Conservation (phyloP, 2,329 filamentous ascomycete species). For the Penicillium decumbens region DNA sequence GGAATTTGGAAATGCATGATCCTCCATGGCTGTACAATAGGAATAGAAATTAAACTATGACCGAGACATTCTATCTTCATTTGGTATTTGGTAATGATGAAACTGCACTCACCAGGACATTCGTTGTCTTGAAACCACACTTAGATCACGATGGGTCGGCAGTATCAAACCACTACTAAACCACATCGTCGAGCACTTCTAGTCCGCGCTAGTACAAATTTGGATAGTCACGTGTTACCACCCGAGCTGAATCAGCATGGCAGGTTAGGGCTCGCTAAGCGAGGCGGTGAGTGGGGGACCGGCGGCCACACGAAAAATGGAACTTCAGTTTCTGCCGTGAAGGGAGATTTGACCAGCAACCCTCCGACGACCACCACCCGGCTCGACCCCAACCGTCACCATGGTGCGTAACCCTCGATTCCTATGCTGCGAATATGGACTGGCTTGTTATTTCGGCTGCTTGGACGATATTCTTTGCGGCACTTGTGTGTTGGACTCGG, state of each 20-base stretch:
- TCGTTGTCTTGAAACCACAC: no score
- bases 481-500: constrained; percentile 11
- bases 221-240: not conserved
- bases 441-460: constrained; percentile 10
- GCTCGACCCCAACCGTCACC: constrained; percentile 53
- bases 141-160: not conserved
- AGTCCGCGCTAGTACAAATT: not conserved
- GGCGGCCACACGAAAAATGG: constrained; percentile 44
- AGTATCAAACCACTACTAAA: not conserved
- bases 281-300: constrained; percentile 36
- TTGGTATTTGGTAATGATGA: not conserved
- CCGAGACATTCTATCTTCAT: not conserved
- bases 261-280: constrained; percentile 44
- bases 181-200: not conserved
- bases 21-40: constrained; percentile 19
- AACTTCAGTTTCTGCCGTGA: constrained; percentile 31
- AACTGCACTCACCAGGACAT: no score
- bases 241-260: constrained; percentile 13
- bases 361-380: constrained; percentile 42
- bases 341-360: constrained; percentile 46
- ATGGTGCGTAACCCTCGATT: constrained; percentile 40
- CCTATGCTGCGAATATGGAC: constrained; percentile 17
- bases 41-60: constrained; percentile 7
- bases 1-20: constrained; percentile 8
- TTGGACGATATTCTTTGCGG: constrained; percentile 10